Percentiles rank a stretch among this genome's conserved stretches.
These are phyloP conservation scores for Rhodotorula babjevae DNA, from an alignment of 768 basidiomycete species.

Conservation along the genomic window DNA sequence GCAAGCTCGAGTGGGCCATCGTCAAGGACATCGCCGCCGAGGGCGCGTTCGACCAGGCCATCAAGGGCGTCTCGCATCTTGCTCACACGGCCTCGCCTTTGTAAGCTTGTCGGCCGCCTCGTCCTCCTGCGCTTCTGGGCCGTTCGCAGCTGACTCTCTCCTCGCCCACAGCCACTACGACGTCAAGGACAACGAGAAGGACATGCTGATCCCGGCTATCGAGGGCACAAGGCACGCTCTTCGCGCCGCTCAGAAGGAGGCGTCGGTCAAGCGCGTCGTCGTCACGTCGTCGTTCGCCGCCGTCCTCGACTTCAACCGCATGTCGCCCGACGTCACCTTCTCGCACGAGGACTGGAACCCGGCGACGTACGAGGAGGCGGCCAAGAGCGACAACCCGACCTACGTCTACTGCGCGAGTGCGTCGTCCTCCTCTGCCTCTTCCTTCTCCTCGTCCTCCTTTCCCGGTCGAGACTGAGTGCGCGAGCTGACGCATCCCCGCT, in stretches of 20 bases:
- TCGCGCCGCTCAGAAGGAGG: conserved; percentile 24
- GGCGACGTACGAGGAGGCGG: conserved; percentile 47
- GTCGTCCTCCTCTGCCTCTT: neutral
- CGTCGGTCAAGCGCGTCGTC: conserved; percentile 62
- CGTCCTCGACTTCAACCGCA: conserved; percentile 9
- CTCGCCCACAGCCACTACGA: neutral
- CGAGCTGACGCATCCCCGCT: neutral
- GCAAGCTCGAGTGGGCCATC: conserved; percentile 59
- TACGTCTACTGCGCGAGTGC: conserved; percentile 19
- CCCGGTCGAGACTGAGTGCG: neutral
- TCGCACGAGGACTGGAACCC: conserved; percentile 59
- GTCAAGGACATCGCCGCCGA: conserved; percentile 61
- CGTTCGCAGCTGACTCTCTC: neutral
- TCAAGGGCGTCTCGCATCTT: conserved; percentile 68
- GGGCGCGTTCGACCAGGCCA: conserved; percentile 72
- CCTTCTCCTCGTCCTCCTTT: neutral
- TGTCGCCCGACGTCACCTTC: conserved; percentile 37
- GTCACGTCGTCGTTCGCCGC: conserved; percentile 60
- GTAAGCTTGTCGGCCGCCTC: conserved; percentile 41
- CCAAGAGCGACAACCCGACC: conserved; percentile 42
- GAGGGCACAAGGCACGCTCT: conserved; percentile 12
- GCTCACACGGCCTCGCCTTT: conserved; percentile 64
- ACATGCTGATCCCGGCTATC: conserved; percentile 24
- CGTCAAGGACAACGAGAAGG: conserved; percentile 23
- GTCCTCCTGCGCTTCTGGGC: neutral